Evolutionary conservation across 768 basidiomycete species (phyloP), one percentile per base, ranked within the genome.

Genomic region (Symmetrospora coprosmae): DNA sequence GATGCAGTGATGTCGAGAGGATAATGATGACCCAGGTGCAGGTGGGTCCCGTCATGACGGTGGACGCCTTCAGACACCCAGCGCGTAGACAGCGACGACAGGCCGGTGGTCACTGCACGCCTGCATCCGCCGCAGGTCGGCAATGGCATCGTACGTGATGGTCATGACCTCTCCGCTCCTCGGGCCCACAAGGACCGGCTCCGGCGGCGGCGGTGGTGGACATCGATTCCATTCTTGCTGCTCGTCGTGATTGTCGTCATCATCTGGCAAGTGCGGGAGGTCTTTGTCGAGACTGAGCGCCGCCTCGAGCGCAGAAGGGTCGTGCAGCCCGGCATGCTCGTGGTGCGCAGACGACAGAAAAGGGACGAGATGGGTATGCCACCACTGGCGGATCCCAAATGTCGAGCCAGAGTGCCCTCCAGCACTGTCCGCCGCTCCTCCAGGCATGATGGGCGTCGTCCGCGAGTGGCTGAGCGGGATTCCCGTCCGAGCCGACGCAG

Each of bases 81-180:
- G 25, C 7, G 55, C 55, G n/a, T 30, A 46, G 17, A 43, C 39
- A 17, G 55, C 55, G n/a, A 58, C 40, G 43, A 58, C 55, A 5
- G 55, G 55, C 17, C 55, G 39, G 31, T 58, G 55, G 27, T 58
- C 55, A 27, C 39, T 43, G 40, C 83, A 78, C 16, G 84, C 87
- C 70, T 85, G 83, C 55, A 91, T 71, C 59, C 78, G 76, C 38
- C 80, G 77, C 83, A 91, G 75, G 69, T 91, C 86, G 63, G 84
- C 81, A 19, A 89, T 76, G 14, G 83, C 85, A 64, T 79, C 73
- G 68, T 91, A 91, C 40, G 74, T 73, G 2, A 88, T 70, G 67
- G 85, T 86, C 6, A 81, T 72, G 2, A 91, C 76, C 45, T 88
- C 85, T 2, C 87, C 87, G 64, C 75, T 80, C 21, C 50, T 41